These are phyloP conservation scores for Elongisporangium prolatum DNA, from an alignment of 352 stramenopile species.

Conservation along the genomic window DNA sequence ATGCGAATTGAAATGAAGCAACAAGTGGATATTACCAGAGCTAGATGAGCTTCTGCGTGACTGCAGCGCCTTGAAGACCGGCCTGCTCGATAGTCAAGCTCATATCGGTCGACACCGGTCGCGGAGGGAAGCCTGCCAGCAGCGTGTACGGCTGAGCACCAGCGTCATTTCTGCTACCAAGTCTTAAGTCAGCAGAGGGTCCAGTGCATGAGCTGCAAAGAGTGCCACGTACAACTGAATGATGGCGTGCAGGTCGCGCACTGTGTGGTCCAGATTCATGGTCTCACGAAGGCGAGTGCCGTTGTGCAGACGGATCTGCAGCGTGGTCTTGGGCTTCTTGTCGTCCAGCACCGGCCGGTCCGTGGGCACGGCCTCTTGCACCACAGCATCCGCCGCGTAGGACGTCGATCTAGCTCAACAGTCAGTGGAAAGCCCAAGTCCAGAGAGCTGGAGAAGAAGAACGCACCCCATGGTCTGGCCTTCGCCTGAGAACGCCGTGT, in stretches of 20 bases:
- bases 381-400: slow-evolving; percentile 41
- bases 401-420: slow-evolving; percentile 22
- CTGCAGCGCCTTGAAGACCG: slow-evolving; percentile 87
- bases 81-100: slow-evolving; percentile 86
- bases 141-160: slow-evolving; percentile 84
- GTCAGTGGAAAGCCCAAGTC: slow-evolving; percentile 1
- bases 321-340: slow-evolving; percentile 80
- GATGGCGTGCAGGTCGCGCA: slow-evolving; percentile 85
- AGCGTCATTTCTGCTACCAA: slow-evolving; percentile 54
- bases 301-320: slow-evolving; percentile 88
- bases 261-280: slow-evolving; percentile 86
- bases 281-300: slow-evolving; percentile 74
- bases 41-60: slow-evolving; percentile 91
- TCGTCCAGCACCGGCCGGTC: slow-evolving; percentile 77
- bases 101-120: slow-evolving; percentile 79
- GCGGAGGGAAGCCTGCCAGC: slow-evolving; percentile 89
- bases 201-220: background rate
- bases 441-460: background rate
- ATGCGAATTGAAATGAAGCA: no score
- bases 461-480: slow-evolving; percentile 74
- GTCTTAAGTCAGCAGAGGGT: background rate
- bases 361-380: slow-evolving; percentile 25
- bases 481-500: slow-evolving; percentile 83
- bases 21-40: no score
- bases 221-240: slow-evolving; percentile 56